Evolutionary conservation across 768 basidiomycete genomes (phyloP).

Genomic region (Trametopsis cervina): DNA sequence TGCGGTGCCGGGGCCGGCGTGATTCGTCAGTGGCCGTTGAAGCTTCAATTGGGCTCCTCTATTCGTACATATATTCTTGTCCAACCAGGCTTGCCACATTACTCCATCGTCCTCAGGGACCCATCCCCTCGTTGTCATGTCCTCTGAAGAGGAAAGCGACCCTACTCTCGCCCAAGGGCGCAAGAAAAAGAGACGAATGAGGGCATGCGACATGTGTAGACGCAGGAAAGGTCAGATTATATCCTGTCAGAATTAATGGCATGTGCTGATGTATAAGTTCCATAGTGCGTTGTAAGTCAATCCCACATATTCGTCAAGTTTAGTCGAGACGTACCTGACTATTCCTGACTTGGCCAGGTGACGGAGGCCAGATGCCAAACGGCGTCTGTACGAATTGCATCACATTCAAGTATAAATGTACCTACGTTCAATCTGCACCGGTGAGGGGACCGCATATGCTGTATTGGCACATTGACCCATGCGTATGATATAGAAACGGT

Average conservation of each 20-base stretch:
- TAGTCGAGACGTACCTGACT: neutral
- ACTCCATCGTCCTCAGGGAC: no score
- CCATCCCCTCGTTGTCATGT: neutral
- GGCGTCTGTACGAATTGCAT: constrained; percentile 51
- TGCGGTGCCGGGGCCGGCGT: no score
- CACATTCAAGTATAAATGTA: constrained; percentile 43
- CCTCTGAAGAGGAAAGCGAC: neutral
- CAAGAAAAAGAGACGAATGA: constrained; percentile 3
- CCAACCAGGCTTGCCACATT: no score
- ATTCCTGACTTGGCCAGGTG: constrained; percentile 6
- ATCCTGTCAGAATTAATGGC: neutral
- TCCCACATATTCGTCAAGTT: neutral
- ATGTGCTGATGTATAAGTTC: neutral
- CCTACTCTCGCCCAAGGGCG: neutral
- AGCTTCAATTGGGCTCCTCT: no score
- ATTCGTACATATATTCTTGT: no score
- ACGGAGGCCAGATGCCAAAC: constrained; percentile 11
- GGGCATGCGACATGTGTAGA: constrained; percentile 14
- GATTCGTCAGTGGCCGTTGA: no score
- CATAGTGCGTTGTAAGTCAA: constrained; percentile 12
- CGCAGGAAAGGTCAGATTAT: constrained; percentile 10
- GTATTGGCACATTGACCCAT: no score
- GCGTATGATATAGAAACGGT: constrained; percentile 11
- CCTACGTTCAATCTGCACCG: constrained; percentile 37
- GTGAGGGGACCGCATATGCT: no score